Conservation (phyloP, 805 yeast genomes). For the Cyberlindnera euphorbiae region DNA sequence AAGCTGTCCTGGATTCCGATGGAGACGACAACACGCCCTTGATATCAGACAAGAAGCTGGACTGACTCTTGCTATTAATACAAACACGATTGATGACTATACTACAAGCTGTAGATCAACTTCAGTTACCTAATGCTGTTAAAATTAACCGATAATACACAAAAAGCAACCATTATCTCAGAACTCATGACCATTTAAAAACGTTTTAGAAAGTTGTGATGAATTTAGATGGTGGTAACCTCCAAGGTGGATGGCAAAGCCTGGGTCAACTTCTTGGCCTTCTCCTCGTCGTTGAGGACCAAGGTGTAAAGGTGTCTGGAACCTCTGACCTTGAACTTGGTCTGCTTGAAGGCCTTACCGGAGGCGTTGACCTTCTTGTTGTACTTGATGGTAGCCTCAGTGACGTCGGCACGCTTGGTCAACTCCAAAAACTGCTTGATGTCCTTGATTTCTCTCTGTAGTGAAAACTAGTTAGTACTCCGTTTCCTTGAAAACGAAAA, state of each 20-base stretch:
- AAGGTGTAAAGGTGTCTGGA: constrained; percentile 90
- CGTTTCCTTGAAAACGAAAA: too few relatives aligned
- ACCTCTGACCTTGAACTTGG: constrained; percentile 99
- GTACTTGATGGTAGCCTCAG: constrained; percentile 90
- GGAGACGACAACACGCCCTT: neutral
- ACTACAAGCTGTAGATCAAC: too few relatives aligned
- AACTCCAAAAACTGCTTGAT: constrained; percentile 96
- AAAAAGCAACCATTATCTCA: neutral
- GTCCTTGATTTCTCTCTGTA: constrained; percentile 75
- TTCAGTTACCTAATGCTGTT: too few relatives aligned
- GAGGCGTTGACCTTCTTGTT: constrained; percentile 76
- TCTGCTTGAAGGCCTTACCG: constrained; percentile 85
- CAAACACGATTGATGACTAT: too few relatives aligned
- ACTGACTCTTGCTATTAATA: neutral
- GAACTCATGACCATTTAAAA: constrained; percentile 6
- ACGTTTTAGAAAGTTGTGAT: neutral
- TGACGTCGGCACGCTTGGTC: constrained; percentile 94
- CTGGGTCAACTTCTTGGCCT: constrained; percentile 96
- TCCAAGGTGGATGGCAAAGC: constrained; percentile 92
- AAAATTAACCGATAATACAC: constrained; percentile 7
- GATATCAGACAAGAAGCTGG: constrained; percentile 3
- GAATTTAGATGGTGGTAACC: constrained; percentile 46
- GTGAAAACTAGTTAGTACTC: constrained; percentile 9
- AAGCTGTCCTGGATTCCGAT: too few relatives aligned
- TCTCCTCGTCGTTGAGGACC: constrained; percentile 90